Conservation (phyloP, 2,329 filamentous ascomycete species). For the Bipolaris zeicola region DNA sequence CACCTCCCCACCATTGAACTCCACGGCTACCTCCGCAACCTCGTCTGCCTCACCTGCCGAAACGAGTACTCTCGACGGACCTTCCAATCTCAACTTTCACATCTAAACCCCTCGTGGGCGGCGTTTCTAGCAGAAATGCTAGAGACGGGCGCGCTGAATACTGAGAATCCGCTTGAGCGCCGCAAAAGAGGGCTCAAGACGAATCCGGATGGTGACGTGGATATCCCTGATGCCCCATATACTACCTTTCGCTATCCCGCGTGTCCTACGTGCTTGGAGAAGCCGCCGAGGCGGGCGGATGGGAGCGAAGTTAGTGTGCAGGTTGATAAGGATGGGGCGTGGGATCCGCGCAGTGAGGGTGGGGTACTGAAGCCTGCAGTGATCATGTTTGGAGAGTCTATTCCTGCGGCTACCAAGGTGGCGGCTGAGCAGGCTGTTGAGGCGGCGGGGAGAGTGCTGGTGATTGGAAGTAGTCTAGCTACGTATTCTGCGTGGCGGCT, state of each 20-base stretch:
- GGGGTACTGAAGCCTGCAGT: slow-evolving; percentile 92
- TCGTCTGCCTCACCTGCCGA: slow-evolving; percentile 80
- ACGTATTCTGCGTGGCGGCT: slow-evolving; percentile 95
- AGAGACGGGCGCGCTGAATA: slow-evolving; percentile 74
- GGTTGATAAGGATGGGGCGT: slow-evolving; percentile 81
- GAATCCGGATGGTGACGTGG: slow-evolving; percentile 94
- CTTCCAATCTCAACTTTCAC: slow-evolving; percentile 77
- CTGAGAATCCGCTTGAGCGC: slow-evolving; percentile 75
- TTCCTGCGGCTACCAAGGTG: slow-evolving; percentile 69
- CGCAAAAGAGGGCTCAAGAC: slow-evolving; percentile 73
- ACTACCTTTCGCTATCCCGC: slow-evolving; percentile 89
- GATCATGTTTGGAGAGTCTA: slow-evolving; percentile 95
- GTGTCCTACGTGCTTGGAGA: slow-evolving; percentile 77
- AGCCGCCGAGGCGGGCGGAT: slow-evolving; percentile 66
- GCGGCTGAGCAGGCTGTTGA: slow-evolving; percentile 83
- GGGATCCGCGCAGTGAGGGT: slow-evolving; percentile 58
- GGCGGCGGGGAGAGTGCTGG: slow-evolving; percentile 70
- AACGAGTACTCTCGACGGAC: slow-evolving; percentile 70
- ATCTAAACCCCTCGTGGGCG: slow-evolving; percentile 86
- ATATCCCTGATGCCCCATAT: slow-evolving; percentile 85
- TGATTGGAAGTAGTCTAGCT: slow-evolving; percentile 87
- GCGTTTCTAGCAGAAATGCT: slow-evolving; percentile 75
- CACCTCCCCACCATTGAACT: slow-evolving; percentile 77
- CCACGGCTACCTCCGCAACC: slow-evolving; percentile 84
- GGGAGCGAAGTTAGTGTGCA: slow-evolving; percentile 60